phyloP scores from a whole-genome alignment of 73 alveolate genomes.

The Stentor coeruleus region DNA sequence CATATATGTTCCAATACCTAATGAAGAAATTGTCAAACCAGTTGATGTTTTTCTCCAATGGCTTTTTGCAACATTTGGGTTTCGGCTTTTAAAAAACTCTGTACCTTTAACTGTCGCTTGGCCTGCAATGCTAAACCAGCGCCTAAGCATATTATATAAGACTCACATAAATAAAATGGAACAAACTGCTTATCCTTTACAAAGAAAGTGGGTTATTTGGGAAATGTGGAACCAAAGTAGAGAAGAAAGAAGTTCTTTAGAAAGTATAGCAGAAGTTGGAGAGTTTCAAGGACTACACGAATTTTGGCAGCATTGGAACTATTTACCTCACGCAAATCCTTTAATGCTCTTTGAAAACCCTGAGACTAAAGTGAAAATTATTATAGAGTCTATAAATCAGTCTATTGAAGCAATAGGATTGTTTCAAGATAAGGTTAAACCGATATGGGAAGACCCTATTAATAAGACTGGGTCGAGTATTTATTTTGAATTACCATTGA shows the following conservation, averaged over 20 bases:
- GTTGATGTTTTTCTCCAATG: neutral
- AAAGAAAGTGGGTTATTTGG: constrained; percentile 23
- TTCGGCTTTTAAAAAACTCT: neutral
- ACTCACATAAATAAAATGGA: no score
- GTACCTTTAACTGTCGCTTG: constrained; percentile 2
- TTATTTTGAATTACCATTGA: neutral
- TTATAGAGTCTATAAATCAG: neutral
- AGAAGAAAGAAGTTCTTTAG: neutral
- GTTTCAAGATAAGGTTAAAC: neutral
- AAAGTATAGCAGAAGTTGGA: neutral
- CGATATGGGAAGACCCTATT: constrained; percentile 13
- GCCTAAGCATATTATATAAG: neutral
- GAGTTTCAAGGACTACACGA: constrained; percentile 21
- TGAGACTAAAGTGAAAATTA: neutral
- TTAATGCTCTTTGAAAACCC: constrained; percentile 12
- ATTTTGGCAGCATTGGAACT: constrained; percentile 32
- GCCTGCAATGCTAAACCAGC: neutral
- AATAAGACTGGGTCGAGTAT: constrained; percentile 9
- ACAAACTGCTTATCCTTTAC: constrained; percentile 1
- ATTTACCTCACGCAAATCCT: constrained; percentile 29
- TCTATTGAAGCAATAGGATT: constrained; percentile 21
- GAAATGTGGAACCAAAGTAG: constrained; percentile 22
- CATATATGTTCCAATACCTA: constrained; percentile 82
- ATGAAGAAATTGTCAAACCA: constrained; percentile 49
- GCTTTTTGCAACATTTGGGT: neutral